Evolutionary conservation across 2,329 filamentous ascomycete genomes (phyloP), one percentile per base, ranked within the genome.

Genomic region (Penicillium vulpinum): DNA sequence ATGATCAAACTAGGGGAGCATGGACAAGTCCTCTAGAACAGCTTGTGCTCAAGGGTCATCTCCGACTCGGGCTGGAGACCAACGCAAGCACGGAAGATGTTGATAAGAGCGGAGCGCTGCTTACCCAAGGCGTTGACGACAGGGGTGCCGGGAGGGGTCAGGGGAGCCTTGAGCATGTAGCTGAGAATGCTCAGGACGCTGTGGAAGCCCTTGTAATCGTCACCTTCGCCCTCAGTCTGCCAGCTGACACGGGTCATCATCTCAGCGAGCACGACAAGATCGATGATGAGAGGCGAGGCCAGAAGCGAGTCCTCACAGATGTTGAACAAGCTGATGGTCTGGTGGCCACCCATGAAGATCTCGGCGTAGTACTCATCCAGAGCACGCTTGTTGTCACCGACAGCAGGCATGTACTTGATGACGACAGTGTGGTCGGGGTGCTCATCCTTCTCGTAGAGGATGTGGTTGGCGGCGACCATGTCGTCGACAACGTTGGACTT

Each of bases 361-460:
- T 99, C 93, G 54, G 92, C 94, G 68, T 97, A 97, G 85, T 99
- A 99, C 83, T 99, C 94, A 72, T 99, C 94, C 53, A 99, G 84
- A 53, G 94, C 94, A 73, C 94, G 92, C 87, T 99, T 99, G 85
- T 97, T 95, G 80, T 99, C 94, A 61, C 94, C 94, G 47, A 99
- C 94, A 62, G 92, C 91, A 35, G 94, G 94, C 92, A 99, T 96
- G 83, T 99, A 99, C 86, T 99, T 99, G 87, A 99, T 99, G 68
- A 99, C 94, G 58, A 99, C 94, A 58, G 91, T 95, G 82, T 99
- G 94, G 75, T 99, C 92, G 2, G 94, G 94, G 77, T 97, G 92
- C 81, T 99, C 94, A 67, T 88, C 92, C 70, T 90, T 82, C 78
- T 88, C 86, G 83, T 99, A 99, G 55, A 99, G 84, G 48, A 97